These are phyloP conservation scores for Pugionium cornutum DNA, from an alignment of 345 rosid species.

Conservation along the genomic window DNA sequence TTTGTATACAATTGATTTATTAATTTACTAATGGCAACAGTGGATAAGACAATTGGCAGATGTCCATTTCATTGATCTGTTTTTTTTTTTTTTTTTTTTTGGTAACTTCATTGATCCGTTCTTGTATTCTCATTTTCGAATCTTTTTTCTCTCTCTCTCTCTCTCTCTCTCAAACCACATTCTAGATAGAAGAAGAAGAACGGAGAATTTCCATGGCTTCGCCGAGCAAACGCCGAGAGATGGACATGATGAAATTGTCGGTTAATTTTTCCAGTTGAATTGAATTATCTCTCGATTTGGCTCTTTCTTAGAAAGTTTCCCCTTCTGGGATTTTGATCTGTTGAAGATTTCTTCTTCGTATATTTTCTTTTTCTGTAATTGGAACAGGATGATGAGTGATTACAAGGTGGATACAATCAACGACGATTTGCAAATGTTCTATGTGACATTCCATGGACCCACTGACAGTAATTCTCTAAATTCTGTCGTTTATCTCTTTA, in stretches of 20 bases:
- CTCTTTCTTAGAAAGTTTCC: background rate
- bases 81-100: no score
- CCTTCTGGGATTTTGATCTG: constrained; percentile 4
- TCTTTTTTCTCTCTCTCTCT: constrained; percentile 27
- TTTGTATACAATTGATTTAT: no score
- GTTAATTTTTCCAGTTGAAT: constrained; percentile 15
- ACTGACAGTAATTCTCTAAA: constrained; percentile 51
- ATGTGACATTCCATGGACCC: constrained; percentile 70
- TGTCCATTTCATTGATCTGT: no score
- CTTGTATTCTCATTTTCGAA: constrained; percentile 17
- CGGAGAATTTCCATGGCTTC: constrained; percentile 55
- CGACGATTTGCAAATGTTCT: constrained; percentile 65
- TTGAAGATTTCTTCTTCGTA: constrained; percentile 5
- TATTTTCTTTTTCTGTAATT: constrained; percentile 12
- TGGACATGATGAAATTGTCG: constrained; percentile 78
- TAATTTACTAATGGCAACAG: no score
- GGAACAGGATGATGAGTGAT: constrained; percentile 73
- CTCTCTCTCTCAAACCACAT: constrained; percentile 21
- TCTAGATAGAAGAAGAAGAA: constrained; percentile 22
- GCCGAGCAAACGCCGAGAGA: constrained; percentile 77
- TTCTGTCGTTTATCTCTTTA: background rate
- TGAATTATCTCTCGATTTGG: background rate
- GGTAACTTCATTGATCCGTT: background rate
- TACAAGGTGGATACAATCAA: constrained; percentile 68
- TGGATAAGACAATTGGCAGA: no score